These are phyloP conservation scores for Aspergillus candidus DNA, from an alignment of 2,329 filamentous ascomycete genomes.

Conservation along the genomic window DNA sequence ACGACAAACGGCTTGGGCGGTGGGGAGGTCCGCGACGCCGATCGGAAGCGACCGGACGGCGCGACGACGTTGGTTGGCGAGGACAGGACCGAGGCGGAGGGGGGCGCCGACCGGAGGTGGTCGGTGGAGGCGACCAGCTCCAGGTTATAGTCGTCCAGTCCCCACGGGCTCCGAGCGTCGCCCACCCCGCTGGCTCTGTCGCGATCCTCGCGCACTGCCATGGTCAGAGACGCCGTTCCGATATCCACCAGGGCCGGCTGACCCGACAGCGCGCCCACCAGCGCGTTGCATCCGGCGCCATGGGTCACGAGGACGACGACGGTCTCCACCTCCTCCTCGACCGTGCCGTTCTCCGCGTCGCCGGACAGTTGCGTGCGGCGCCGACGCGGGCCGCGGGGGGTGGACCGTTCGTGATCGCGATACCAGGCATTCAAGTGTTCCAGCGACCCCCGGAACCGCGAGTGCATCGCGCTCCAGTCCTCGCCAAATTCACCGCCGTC, in stretches of 20 bases:
- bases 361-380: constrained; percentile 25
- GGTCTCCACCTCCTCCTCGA: constrained; percentile 62
- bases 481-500: constrained; percentile 83
- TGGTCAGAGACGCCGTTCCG: constrained; percentile 81
- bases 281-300: constrained; percentile 89
- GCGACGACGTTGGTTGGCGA: constrained; percentile 19
- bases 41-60: constrained; percentile 29
- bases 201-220: constrained; percentile 62
- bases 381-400: constrained; percentile 7
- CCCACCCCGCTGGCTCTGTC: constrained; percentile 11
- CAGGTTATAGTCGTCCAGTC: constrained; percentile 54
- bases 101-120: constrained; percentile 48
- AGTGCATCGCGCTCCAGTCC: constrained; percentile 95
- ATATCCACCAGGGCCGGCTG: constrained; percentile 89
- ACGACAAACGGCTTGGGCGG: constrained; percentile 23
- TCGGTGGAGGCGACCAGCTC: constrained; percentile 56
- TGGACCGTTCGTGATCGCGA: constrained; percentile 39
- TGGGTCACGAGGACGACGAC: constrained; percentile 87
- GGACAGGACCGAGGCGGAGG: constrained; percentile 20
- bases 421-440: constrained; percentile 83
- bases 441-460: constrained; percentile 73
- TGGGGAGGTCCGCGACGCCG: constrained; percentile 21
- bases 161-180: constrained; percentile 16
- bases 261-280: constrained; percentile 86
- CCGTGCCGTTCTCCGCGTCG: constrained; percentile 55